These are phyloP conservation scores for Penicillium thymicola DNA, from an alignment of 2,329 filamentous ascomycete genomes.

Conservation along the genomic window DNA sequence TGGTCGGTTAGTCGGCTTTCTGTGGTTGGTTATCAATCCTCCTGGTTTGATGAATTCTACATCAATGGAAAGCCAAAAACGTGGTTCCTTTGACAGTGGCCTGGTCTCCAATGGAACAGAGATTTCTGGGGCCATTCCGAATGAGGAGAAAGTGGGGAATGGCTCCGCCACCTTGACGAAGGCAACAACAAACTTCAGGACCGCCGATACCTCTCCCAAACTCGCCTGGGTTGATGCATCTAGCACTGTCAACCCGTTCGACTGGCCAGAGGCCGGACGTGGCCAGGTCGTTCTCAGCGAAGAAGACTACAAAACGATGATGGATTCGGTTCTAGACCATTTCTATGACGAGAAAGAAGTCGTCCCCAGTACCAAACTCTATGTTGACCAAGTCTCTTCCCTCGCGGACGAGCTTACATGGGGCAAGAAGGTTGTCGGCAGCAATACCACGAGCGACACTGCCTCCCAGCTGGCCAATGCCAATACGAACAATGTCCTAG, in stretches of 20 bases:
- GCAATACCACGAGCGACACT: conserved; percentile 8
- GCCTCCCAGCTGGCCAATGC: conserved; percentile 6
- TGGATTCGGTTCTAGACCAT: conserved; percentile 40
- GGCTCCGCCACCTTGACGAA: background rate
- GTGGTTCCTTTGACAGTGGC: background rate
- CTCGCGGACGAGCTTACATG: conserved; percentile 37
- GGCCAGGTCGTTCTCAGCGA: conserved; percentile 38
- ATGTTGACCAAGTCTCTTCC: conserved; percentile 42
- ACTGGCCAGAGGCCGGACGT: conserved; percentile 34
- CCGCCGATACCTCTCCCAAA: background rate
- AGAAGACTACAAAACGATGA: conserved; percentile 40
- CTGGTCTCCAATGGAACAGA: background rate
- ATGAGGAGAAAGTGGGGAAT: background rate
- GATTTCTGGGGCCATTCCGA: background rate
- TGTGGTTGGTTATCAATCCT: conserved; percentile 83
- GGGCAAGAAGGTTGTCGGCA: conserved; percentile 37
- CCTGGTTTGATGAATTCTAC: conserved; percentile 44
- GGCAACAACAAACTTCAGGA: background rate
- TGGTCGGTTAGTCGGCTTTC: conserved; percentile 85
- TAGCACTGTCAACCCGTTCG: conserved; percentile 27
- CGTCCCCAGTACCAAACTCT: conserved; percentile 40
- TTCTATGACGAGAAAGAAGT: conserved; percentile 43
- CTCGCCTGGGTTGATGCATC: background rate
- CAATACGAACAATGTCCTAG: conserved; percentile 26
- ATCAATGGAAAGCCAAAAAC: conserved; percentile 29